Conservation (phyloP, 176 grass and related monocot genomes). For the Rhynchospora pubera region DNA sequence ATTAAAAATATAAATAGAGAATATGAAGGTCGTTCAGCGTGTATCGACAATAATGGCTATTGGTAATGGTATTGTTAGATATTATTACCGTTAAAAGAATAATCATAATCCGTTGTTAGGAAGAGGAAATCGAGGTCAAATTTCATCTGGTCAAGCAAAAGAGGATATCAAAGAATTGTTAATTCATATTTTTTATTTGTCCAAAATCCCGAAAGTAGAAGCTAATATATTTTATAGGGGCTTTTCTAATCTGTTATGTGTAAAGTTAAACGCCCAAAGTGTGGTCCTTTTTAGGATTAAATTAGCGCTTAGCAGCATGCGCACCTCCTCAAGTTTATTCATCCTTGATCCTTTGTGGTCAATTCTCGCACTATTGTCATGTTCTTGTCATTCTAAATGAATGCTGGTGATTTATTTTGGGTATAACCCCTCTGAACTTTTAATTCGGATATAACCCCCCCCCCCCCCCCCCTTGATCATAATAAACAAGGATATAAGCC, state of each 20-base stretch:
- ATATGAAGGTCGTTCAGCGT: too few species aligned
- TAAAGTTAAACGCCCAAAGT: background rate
- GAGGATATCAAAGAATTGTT: background rate
- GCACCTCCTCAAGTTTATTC: background rate
- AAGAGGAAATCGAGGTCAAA: background rate
- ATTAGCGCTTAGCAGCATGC: background rate
- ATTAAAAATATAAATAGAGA: too few species aligned
- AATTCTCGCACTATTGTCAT: background rate
- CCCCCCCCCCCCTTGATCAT: too few species aligned
- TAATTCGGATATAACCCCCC: too few species aligned
- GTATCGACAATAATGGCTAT: too few species aligned
- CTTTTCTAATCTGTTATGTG: background rate
- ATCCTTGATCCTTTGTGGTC: background rate
- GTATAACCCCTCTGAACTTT: too few species aligned
- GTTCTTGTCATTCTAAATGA: background rate
- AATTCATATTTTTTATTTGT: background rate
- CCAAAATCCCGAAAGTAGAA: background rate
- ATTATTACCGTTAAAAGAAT: background rate
- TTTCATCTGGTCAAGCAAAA: slow-evolving; percentile 8
- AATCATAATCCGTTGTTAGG: background rate
- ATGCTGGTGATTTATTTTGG: background rate
- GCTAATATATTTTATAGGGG: background rate
- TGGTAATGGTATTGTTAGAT: too few species aligned
- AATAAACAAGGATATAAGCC: too few species aligned
- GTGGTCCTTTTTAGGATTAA: background rate